Evolutionary conservation across 768 basidiomycete species (phyloP).

Genomic region (Suillus discolor): DNA sequence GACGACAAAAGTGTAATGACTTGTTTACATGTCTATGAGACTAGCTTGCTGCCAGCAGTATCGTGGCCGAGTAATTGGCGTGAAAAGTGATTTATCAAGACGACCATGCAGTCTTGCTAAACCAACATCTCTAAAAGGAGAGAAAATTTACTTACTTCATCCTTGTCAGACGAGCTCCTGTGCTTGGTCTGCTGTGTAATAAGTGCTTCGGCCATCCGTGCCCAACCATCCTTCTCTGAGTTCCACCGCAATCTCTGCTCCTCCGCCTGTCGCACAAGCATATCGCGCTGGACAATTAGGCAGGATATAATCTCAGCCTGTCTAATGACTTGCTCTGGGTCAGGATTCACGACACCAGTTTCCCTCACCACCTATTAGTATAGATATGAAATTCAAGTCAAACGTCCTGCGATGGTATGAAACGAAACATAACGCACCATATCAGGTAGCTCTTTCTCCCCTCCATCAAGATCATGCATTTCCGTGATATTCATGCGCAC

Average conservation of each 20-base stretch:
- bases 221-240: slow-evolving; percentile 66
- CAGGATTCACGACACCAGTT: slow-evolving; percentile 42
- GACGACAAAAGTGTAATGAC: neutral
- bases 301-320: slow-evolving; percentile 67
- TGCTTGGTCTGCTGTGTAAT: slow-evolving; percentile 49
- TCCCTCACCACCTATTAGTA: slow-evolving; percentile 47
- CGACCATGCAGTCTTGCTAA: neutral
- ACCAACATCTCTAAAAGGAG: slow-evolving; percentile 6
- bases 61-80: too few species aligned
- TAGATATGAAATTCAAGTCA: slow-evolving; percentile 2
- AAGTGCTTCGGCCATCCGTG: slow-evolving; percentile 67
- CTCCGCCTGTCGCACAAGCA: slow-evolving; percentile 50
- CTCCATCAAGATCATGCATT: slow-evolving; percentile 38
- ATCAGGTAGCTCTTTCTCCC: slow-evolving; percentile 55
- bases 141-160: slow-evolving; percentile 43
- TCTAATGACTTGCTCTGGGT: slow-evolving; percentile 48
- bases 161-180: slow-evolving; percentile 36
- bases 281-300: slow-evolving; percentile 60
- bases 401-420: slow-evolving; percentile 15
- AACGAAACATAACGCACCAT: slow-evolving; percentile 50
- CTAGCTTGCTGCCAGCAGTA: neutral
- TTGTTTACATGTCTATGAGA: neutral
- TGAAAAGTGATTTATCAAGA: neutral
- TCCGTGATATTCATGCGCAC: slow-evolving; percentile 52
- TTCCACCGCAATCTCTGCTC: slow-evolving; percentile 66